Conservation (phyloP, 495 filamentous ascomycete genomes). For the Haplographium delicatum region DNA sequence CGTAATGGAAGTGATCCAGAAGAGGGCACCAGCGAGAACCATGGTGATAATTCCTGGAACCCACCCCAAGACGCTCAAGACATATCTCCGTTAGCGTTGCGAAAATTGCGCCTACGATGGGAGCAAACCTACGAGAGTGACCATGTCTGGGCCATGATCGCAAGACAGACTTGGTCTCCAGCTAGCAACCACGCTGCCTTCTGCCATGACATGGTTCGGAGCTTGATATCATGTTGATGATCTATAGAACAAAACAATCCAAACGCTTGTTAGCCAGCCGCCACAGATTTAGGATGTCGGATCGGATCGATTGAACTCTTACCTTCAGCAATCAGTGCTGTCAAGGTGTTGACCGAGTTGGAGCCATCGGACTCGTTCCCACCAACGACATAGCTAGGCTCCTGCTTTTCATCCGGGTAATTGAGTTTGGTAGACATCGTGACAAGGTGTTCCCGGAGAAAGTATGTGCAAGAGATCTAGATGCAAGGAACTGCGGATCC, state of each 20-base stretch:
- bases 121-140: slow-evolving; percentile 34
- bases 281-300: background rate
- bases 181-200: slow-evolving; percentile 40
- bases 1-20: slow-evolving; percentile 42
- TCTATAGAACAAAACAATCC: slow-evolving; percentile 22
- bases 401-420: background rate
- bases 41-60: slow-evolving; percentile 40
- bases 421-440: background rate
- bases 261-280: background rate
- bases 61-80: slow-evolving; percentile 38
- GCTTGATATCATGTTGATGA: slow-evolving; percentile 41
- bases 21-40: slow-evolving; percentile 31
- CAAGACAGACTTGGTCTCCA: slow-evolving; percentile 43
- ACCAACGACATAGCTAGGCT: background rate
- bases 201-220: slow-evolving; percentile 45
- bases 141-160: slow-evolving; percentile 47
- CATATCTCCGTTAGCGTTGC: background rate
- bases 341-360: background rate
- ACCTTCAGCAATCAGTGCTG: slow-evolving; percentile 15
- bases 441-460: background rate
- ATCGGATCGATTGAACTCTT: slow-evolving; percentile 1
- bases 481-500: slow-evolving; percentile 1
- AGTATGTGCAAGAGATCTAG: background rate
- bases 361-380: slow-evolving; percentile 7
- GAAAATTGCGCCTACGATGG: background rate